Evolutionary conservation across 495 filamentous ascomycete genomes (phyloP).

Genomic region (Penicillium daleae): DNA sequence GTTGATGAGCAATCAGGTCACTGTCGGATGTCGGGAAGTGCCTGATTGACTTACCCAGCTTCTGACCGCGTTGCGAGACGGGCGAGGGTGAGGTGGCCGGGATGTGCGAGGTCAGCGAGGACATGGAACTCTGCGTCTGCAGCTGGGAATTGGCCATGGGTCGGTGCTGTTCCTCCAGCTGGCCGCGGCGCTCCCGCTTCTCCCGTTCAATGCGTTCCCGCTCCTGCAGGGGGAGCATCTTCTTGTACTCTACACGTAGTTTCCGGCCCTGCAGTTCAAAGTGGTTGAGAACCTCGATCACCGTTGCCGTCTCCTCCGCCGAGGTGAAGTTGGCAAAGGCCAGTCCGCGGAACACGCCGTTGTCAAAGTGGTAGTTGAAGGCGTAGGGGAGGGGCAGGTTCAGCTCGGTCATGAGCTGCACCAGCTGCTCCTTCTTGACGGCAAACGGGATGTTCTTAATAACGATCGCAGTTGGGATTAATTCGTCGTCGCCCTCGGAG

Average conservation of each 20-base stretch:
- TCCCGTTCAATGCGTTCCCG: slow-evolving; percentile 95
- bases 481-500: slow-evolving; percentile 71
- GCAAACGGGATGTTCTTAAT: slow-evolving; percentile 99
- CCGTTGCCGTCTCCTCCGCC: slow-evolving; percentile 84
- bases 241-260: slow-evolving; percentile 97
- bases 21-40: slow-evolving; percentile 8
- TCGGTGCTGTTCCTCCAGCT: slow-evolving; percentile 95
- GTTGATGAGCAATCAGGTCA: slow-evolving; percentile 17
- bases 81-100: slow-evolving; percentile 76
- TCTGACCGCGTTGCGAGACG: slow-evolving; percentile 61
- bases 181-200: slow-evolving; percentile 94
- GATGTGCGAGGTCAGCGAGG: slow-evolving; percentile 74
- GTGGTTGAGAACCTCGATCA: slow-evolving; percentile 91
- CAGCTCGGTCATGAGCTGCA: slow-evolving; percentile 89
- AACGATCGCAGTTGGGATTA: slow-evolving; percentile 97
- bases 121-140: slow-evolving; percentile 82
- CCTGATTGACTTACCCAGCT: slow-evolving; percentile 57
- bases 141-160: slow-evolving; percentile 66
- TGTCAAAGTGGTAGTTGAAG: slow-evolving; percentile 99
- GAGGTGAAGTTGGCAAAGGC: slow-evolving; percentile 99
- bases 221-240: slow-evolving; percentile 95
- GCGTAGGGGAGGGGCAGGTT: slow-evolving; percentile 92
- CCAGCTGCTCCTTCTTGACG: slow-evolving; percentile 94
- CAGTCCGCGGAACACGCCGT: slow-evolving; percentile 93
- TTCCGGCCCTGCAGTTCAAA: slow-evolving; percentile 94